Conservation (phyloP, 2,329 filamentous ascomycete genomes). For the Aspergillus caelatus region DNA sequence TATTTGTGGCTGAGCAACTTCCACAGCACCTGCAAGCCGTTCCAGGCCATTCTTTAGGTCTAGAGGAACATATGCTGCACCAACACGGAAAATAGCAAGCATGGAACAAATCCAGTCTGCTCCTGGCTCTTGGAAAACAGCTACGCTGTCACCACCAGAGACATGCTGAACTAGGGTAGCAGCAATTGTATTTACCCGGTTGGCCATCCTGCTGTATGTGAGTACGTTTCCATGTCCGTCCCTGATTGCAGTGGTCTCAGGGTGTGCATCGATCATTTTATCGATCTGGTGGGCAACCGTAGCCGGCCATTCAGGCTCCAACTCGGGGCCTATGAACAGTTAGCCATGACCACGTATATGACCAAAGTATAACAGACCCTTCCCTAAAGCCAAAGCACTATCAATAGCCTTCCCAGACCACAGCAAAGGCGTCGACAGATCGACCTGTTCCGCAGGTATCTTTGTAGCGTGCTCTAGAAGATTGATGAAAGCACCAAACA, state of each 20-base stretch:
- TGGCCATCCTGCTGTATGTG: neutral
- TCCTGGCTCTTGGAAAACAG: neutral
- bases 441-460: neutral
- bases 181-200: neutral
- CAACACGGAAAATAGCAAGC: conserved; percentile 16
- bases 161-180: neutral
- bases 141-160: neutral
- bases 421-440: neutral
- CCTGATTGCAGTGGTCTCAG: neutral
- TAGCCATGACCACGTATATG: neutral
- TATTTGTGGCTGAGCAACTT: neutral
- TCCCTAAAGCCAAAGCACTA: neutral
- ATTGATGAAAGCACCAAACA: neutral
- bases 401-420: neutral
- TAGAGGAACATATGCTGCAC: conserved; percentile 7
- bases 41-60: neutral
- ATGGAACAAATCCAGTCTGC: conserved; percentile 7
- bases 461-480: neutral
- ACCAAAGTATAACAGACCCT: neutral
- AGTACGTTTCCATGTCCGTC: neutral
- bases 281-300: neutral
- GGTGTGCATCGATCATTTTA: neutral
- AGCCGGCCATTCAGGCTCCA: neutral
- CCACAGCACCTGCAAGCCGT: neutral
- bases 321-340: neutral